phyloP scores from a whole-genome alignment of 106 monocot genomes.

The Dendrobium chrysotoxum region DNA sequence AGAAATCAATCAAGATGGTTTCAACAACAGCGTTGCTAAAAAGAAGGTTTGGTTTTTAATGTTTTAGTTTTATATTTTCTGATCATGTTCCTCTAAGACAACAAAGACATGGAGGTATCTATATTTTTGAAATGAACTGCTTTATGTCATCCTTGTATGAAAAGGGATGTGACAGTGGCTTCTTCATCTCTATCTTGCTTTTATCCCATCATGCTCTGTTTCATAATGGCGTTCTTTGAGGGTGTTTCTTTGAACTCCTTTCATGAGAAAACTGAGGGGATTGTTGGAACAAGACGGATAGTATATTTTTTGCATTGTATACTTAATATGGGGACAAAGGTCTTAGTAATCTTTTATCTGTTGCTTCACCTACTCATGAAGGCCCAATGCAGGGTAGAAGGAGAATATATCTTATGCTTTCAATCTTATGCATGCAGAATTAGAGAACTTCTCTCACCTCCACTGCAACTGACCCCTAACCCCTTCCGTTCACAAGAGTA shows the following conservation, averaged over 20 bases:
- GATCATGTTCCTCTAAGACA: not conserved
- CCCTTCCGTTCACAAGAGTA: not conserved
- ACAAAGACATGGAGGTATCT: not conserved
- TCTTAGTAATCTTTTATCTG: not conserved
- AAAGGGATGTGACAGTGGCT: not conserved
- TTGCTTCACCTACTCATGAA: not conserved
- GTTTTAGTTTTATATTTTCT: not conserved
- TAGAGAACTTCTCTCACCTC: not conserved
- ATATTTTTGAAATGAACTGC: not conserved
- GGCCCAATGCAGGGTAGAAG: not conserved
- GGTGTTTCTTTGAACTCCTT: not conserved
- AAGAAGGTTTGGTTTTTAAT: constrained; percentile 49
- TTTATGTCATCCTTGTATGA: not conserved
- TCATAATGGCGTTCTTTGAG: not conserved
- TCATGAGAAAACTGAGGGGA: not conserved
- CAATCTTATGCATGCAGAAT: not conserved
- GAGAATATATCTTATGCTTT: not conserved
- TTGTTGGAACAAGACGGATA: not conserved
- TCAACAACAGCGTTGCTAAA: constrained; percentile 92
- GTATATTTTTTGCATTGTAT: not conserved
- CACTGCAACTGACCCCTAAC: not conserved
- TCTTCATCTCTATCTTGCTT: not conserved
- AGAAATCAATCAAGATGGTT: constrained; percentile 83
- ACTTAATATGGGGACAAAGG: not conserved
- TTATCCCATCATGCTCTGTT: not conserved